Conservation (phyloP, 1,284 basidiomycete genomes). For the Mycena citricolor region DNA sequence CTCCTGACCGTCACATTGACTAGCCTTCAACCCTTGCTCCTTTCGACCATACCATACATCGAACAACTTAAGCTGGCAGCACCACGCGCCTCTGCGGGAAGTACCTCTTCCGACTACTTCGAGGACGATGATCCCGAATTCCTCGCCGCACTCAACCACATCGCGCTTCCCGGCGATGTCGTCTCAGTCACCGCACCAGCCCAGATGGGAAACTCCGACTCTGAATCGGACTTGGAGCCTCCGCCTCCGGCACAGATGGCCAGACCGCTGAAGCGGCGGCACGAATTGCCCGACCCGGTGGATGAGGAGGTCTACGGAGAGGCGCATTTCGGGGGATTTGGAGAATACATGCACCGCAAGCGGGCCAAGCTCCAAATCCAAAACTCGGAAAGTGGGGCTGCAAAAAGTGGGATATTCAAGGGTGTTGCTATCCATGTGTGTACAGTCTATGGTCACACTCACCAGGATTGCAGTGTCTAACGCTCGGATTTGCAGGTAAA, state of each 20-base stretch:
- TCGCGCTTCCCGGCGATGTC: conserved; percentile 49
- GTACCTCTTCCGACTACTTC: conserved; percentile 55
- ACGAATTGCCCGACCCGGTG: conserved; percentile 23
- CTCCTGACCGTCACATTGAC: too few relatives aligned
- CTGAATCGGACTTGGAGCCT: conserved; percentile 30
- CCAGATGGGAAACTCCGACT: conserved; percentile 20
- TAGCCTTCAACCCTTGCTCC: too few relatives aligned
- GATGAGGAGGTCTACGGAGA: conserved; percentile 67
- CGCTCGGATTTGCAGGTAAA: conserved; percentile 62
- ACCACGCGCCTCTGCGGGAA: too few relatives aligned
- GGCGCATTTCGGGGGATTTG: conserved; percentile 79
- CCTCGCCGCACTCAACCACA: conserved; percentile 47
- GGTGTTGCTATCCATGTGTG: conserved; percentile 80
- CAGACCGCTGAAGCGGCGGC: conserved; percentile 36
- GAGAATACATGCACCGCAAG: conserved; percentile 88
- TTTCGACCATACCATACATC: too few relatives aligned
- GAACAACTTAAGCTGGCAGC: too few relatives aligned
- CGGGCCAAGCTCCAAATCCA: conserved; percentile 89
- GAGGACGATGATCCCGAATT: conserved; percentile 57
- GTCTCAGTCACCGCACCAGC: conserved; percentile 12
- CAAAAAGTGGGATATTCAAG: conserved; percentile 60
- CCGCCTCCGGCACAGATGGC: conserved; percentile 37
- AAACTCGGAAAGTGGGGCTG: conserved; percentile 48
- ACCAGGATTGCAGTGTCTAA: conserved; percentile 1
- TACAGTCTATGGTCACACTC: conserved; percentile 10